A percentile compares a stretch with the other conserved stretches of the same genome.
These are phyloP conservation scores for Pleurotus cornucopiae DNA, from an alignment of 768 basidiomycete species.

Conservation along the genomic window DNA sequence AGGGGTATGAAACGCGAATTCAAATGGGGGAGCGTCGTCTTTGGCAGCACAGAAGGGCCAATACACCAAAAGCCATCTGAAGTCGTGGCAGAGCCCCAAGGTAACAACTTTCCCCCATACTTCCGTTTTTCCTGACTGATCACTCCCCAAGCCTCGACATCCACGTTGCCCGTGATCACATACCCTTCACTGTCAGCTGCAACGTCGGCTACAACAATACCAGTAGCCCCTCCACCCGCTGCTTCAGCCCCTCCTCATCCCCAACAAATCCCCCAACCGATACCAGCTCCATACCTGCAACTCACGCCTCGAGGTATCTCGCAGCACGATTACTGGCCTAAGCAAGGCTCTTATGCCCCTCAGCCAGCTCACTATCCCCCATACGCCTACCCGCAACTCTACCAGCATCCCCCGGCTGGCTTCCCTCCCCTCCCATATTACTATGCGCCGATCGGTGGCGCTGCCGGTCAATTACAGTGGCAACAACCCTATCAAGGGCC, in stretches of 20 bases:
- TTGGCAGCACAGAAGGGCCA: constrained; percentile 67
- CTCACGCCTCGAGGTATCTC: constrained; percentile 20
- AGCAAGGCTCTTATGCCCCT: constrained; percentile 20
- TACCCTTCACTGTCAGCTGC: constrained; percentile 27
- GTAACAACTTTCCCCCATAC: constrained; percentile 29
- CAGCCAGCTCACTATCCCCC: constrained; percentile 15
- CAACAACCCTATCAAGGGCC: constrained; percentile 30
- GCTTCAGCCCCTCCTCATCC: neutral
- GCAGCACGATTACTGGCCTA: constrained; percentile 33
- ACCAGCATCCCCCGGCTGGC: constrained; percentile 13
- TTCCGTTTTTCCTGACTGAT: constrained; percentile 7
- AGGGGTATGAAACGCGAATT: constrained; percentile 69
- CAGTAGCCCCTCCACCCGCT: constrained; percentile 7
- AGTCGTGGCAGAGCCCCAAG: constrained; percentile 37
- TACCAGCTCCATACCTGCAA: constrained; percentile 14
- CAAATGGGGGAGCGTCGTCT: constrained; percentile 78
- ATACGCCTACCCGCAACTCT: constrained; percentile 27
- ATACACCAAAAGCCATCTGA: constrained; percentile 72
- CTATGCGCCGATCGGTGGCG: constrained; percentile 16
- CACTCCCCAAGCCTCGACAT: constrained; percentile 13
- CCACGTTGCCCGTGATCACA: constrained; percentile 23
- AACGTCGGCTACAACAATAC: constrained; percentile 11
- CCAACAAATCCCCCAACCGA: constrained; percentile 8
- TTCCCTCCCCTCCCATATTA: constrained; percentile 19
- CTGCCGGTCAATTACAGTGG: constrained; percentile 23